Percentiles rank a stretch among this genome's conserved stretches.
Conservation (phyloP, 2,329 filamentous ascomycete species). For the Trichothecium roseum region DNA sequence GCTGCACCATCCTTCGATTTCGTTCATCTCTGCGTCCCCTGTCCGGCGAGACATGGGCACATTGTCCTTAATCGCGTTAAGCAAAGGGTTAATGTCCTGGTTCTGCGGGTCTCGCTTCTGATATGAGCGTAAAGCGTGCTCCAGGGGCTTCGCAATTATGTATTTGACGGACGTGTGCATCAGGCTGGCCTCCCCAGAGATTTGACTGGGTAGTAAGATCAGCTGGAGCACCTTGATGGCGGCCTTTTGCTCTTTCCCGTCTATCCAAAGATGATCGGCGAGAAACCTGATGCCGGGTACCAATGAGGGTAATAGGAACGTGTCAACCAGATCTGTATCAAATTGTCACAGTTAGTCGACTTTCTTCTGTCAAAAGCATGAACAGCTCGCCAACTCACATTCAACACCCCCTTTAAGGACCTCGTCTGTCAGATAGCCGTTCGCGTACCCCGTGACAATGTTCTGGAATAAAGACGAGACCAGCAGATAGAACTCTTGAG, state of each 20-base stretch:
- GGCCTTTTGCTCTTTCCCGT: constrained; percentile 55
- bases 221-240: constrained; percentile 63
- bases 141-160: constrained; percentile 59
- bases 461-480: constrained; percentile 69
- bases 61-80: constrained; percentile 52
- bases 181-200: constrained; percentile 58
- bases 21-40: constrained; percentile 50
- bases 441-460: constrained; percentile 60
- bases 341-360: constrained; percentile 3
- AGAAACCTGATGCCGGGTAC: constrained; percentile 66
- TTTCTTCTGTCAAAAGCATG: too few species aligned
- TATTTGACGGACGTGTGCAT: constrained; percentile 65
- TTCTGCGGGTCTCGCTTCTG: constrained; percentile 57
- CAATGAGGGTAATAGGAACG: constrained; percentile 69
- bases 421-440: constrained; percentile 55
- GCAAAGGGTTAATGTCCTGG: constrained; percentile 59
- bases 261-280: constrained; percentile 57
- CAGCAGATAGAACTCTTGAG: constrained; percentile 72
- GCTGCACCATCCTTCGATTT: constrained; percentile 57
- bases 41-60: constrained; percentile 50
- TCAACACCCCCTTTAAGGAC: constrained; percentile 66
- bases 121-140: constrained; percentile 55
- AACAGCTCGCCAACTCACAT: too few species aligned
- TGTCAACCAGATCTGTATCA: constrained; percentile 58
- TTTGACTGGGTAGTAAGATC: constrained; percentile 58